phyloP scores from a whole-genome alignment of 176 grass and related monocot species.

The Oryza australiensis region DNA sequence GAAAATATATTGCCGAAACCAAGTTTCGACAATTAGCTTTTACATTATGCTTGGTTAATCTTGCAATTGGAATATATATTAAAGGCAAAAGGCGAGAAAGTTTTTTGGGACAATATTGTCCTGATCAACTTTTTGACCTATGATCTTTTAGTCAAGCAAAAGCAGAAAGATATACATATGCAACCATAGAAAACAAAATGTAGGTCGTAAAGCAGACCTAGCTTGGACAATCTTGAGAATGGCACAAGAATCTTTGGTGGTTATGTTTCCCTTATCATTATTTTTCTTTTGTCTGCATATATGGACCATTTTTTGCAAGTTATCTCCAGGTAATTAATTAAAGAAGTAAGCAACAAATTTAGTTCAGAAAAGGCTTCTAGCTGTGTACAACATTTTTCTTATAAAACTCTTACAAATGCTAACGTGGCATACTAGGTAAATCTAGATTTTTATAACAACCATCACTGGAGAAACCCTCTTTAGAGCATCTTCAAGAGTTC shows the following conservation, averaged over 20 bases:
- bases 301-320: not conserved
- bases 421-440: too few relatives aligned
- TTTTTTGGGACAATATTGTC: not conserved
- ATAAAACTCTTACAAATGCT: too few relatives aligned
- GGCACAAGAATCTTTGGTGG: conserved; percentile 6
- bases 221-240: not conserved
- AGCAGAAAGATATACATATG: not conserved
- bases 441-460: too few relatives aligned
- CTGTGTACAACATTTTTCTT: too few relatives aligned
- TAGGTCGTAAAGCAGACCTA: not conserved
- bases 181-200: not conserved
- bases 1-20: too few relatives aligned
- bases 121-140: conserved; percentile 18
- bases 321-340: not conserved
- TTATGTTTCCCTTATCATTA: conserved; percentile 1
- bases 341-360: too few relatives aligned
- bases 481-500: too few relatives aligned
- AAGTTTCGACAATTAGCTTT: conserved; percentile 20
- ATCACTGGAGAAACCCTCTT: too few relatives aligned
- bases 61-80: conserved; percentile 15
- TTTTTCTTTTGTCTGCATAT: conserved; percentile 16
- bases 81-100: conserved; percentile 1
- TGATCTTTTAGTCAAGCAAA: conserved; percentile 17
- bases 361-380: too few relatives aligned
- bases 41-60: conserved; percentile 8